phyloP scores from a whole-genome alignment of 805 yeast species.

The Komagataella mondaviorum region DNA sequence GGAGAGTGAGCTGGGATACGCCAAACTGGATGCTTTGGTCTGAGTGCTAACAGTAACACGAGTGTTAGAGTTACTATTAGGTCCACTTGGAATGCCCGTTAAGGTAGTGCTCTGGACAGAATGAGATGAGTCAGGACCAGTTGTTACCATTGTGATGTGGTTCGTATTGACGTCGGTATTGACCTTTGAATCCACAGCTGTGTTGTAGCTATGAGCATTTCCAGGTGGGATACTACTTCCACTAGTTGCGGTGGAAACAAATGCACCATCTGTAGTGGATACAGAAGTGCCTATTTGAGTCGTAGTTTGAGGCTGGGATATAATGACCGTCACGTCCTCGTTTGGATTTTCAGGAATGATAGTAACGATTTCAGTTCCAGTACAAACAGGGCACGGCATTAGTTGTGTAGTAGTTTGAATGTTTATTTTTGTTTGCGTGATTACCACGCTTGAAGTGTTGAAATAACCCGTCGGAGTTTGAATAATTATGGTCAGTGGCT shows the following conservation, averaged over 20 bases:
- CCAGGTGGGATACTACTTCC: not conserved
- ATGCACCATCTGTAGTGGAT: not conserved
- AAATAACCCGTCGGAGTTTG: not conserved
- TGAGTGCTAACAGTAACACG: not conserved
- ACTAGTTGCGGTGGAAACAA: not conserved
- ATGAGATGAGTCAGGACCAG: not conserved
- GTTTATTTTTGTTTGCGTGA: not conserved
- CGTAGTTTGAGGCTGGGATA: not conserved
- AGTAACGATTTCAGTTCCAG: not conserved
- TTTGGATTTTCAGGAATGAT: not conserved
- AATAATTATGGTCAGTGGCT: not conserved
- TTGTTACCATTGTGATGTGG: not conserved
- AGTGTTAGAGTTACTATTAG: not conserved
- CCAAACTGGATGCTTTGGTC: not conserved
- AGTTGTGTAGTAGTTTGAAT: not conserved
- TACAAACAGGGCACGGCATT: not conserved
- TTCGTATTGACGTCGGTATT: too few relatives aligned
- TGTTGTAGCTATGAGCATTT: not conserved
- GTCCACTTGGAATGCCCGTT: not conserved
- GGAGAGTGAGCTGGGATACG: not conserved
- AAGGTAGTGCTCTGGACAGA: not conserved
- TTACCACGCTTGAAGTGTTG: not conserved
- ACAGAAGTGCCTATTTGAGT: not conserved
- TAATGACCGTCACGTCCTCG: not conserved
- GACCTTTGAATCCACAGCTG: not conserved